Evolutionary conservation across 768 basidiomycete species (phyloP), one percentile per base, ranked within the genome.

Genomic region (Pulveroboletus sp.): DNA sequence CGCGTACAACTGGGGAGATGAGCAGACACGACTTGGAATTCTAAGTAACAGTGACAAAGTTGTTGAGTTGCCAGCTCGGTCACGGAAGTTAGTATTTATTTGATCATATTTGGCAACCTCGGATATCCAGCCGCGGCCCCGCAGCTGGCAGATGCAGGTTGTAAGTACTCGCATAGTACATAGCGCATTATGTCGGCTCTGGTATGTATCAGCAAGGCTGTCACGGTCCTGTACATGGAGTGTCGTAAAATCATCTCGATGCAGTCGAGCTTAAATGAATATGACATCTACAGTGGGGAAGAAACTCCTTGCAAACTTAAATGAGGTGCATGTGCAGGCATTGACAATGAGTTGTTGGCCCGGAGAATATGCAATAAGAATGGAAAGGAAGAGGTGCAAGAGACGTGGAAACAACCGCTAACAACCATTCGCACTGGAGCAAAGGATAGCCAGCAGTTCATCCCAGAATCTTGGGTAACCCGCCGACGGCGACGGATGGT

Each of bases 391-490:
- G 45, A 39, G 37, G 46, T 43, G 47, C 29, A 53, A 54, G 59
- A 56, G 49, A 52, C 57, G 27, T 59, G 65, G 63, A 61, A 61
- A 65, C 27, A 65, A 65, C 65, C 53, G 56, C 59, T 61, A 56
- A 57, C 65, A 61, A 66, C 44, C 63, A 17, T 66, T 66, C 63
- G 56, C 65, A 6, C 41, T 45, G 19, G 29, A 59, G 65, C 59
- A 65, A 65, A 66, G 58, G 65, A 53, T 63, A 55, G 59, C 59
- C 57, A 65, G 58, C 65, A 54, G 59, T 68, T 65, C 62, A 61
- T 62, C 54, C 63, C 63, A 63, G 54, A 38, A 58, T 57, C 61
- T 46, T 41, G 51, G 26, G 36, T 48, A 47, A 38, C 53, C 36
- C 29, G 50, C 56, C 51, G 51, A 43, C 24, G 20, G 38, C n/a